Conservation (phyloP, 352 stramenopile species). For the Phytophthora idaei region DNA sequence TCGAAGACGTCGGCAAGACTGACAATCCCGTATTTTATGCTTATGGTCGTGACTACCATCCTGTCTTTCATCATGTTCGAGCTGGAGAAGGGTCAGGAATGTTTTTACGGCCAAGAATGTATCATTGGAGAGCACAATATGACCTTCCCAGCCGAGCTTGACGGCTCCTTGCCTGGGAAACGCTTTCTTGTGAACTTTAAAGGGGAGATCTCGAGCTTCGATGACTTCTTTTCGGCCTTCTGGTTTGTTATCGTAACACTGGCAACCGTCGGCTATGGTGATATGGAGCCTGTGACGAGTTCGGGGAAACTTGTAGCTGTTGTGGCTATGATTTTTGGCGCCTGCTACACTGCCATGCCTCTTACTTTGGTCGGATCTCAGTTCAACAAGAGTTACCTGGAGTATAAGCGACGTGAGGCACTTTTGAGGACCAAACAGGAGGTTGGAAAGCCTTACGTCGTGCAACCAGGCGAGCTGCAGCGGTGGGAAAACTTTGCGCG, state of each 20-base stretch:
- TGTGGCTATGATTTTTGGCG: slow-evolving; percentile 82
- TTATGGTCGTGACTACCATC: slow-evolving; percentile 75
- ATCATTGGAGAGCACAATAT: slow-evolving; percentile 64
- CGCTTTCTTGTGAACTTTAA: slow-evolving; percentile 77
- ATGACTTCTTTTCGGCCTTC: slow-evolving; percentile 84
- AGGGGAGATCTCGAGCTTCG: slow-evolving; percentile 70
- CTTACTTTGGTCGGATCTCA: slow-evolving; percentile 80
- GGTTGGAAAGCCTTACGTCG: slow-evolving; percentile 65
- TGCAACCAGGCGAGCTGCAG: slow-evolving; percentile 47
- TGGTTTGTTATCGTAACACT: slow-evolving; percentile 88
- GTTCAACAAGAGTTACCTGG: slow-evolving; percentile 84
- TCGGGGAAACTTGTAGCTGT: slow-evolving; percentile 74
- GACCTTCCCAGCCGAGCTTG: slow-evolving; percentile 56
- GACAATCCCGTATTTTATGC: slow-evolving; percentile 83
- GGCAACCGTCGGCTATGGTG: slow-evolving; percentile 74
- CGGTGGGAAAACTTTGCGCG: slow-evolving; percentile 58
- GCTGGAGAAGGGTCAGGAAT: slow-evolving; percentile 78
- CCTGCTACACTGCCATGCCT: slow-evolving; percentile 84
- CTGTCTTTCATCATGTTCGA: slow-evolving; percentile 84
- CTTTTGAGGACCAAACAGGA: slow-evolving; percentile 74
- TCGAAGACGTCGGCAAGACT: slow-evolving; percentile 80
- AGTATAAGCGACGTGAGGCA: slow-evolving; percentile 77
- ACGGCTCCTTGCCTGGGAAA: slow-evolving; percentile 61
- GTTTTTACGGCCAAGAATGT: slow-evolving; percentile 74
- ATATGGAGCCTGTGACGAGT: slow-evolving; percentile 75